Conservation (phyloP, 1,284 basidiomycete species). For the Erythrobasidium hasegawianum region DNA sequence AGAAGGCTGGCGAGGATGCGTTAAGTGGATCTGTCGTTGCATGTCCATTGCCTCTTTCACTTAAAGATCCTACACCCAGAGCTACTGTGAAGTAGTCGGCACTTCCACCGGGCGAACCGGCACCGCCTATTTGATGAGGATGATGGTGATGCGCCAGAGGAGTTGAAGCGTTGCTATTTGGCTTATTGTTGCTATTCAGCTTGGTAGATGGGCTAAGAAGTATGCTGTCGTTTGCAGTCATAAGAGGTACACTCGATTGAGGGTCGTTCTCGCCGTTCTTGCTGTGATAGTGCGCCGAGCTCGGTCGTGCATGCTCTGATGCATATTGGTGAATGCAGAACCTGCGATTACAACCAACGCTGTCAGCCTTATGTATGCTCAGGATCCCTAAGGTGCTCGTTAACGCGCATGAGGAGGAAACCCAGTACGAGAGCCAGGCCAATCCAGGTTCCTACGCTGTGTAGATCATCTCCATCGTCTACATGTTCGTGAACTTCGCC, state of each 20-base stretch:
- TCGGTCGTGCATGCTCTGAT: background rate
- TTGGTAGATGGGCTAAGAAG: background rate
- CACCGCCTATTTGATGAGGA: background rate
- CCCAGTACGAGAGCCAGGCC: conserved; percentile 71
- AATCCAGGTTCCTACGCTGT: conserved; percentile 50
- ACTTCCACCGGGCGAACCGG: too few species aligned
- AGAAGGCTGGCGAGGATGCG: conserved; percentile 51
- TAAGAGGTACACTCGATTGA: background rate
- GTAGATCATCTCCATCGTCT: conserved; percentile 19
- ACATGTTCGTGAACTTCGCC: conserved; percentile 29
- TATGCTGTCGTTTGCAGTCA: conserved; percentile 1
- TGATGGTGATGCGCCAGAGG: background rate
- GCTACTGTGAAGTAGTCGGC: conserved; percentile 28
- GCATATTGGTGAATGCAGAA: conserved; percentile 35
- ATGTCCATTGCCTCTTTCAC: conserved; percentile 7
- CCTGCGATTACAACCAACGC: background rate
- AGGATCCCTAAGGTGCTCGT: too few species aligned
- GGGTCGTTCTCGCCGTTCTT: too few species aligned
- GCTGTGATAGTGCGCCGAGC: too few species aligned
- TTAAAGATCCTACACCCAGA: background rate
- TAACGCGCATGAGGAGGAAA: conserved; percentile 75
- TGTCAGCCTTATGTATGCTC: too few species aligned
- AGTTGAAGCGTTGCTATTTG: background rate
- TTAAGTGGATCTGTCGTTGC: conserved; percentile 17
- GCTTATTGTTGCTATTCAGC: background rate